phyloP scores from a whole-genome alignment of 768 basidiomycete genomes.

The Xerocomus potaroensis region DNA sequence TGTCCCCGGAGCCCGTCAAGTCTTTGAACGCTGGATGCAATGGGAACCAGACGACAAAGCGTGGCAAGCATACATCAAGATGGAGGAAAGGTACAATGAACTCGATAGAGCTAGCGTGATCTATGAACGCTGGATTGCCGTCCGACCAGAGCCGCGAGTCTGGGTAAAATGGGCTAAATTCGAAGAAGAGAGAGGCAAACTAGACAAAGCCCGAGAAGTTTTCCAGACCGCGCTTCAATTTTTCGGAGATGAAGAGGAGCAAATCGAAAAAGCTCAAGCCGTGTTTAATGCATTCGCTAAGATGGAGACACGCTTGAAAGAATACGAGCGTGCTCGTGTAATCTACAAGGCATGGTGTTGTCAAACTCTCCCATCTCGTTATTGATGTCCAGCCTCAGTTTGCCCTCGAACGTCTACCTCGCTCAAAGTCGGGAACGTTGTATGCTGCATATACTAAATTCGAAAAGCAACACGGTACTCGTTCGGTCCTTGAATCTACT shows the following conservation, averaged over 20 bases:
- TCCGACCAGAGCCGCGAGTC: constrained; percentile 72
- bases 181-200: constrained; percentile 67
- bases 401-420: constrained; percentile 87
- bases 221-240: constrained; percentile 90
- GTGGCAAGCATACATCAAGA: constrained; percentile 99
- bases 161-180: constrained; percentile 87
- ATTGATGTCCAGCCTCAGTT: constrained; percentile 50
- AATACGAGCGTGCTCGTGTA: constrained; percentile 93
- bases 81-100: constrained; percentile 92
- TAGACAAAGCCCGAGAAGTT: constrained; percentile 76
- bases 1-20: constrained; percentile 92
- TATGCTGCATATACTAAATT: constrained; percentile 96
- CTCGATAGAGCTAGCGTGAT: constrained; percentile 87
- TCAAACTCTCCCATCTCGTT: not conserved
- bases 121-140: constrained; percentile 87
- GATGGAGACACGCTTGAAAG: constrained; percentile 96
- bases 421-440: constrained; percentile 82
- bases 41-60: constrained; percentile 99
- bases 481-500: constrained; percentile 83
- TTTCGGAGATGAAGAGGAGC: constrained; percentile 83
- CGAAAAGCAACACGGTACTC: constrained; percentile 95
- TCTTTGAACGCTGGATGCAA: constrained; percentile 99
- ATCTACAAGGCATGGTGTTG: constrained; percentile 83
- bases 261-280: constrained; percentile 84
- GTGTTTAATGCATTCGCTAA: constrained; percentile 92